Conservation (phyloP, 208 protist genomes). For the Phytomonas sp. region DNA sequence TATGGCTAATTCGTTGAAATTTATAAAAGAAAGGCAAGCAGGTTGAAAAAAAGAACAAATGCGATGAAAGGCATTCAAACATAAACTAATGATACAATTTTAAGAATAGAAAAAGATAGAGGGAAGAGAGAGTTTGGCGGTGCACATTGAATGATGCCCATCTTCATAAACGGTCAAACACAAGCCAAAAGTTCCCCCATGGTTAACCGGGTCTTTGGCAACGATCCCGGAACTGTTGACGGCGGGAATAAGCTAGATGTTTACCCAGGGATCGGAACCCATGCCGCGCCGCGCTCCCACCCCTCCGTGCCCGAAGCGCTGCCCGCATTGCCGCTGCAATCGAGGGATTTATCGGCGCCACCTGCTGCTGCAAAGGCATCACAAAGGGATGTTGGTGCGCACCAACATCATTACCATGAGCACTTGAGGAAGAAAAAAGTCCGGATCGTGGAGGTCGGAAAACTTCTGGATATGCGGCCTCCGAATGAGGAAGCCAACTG, state of each 20-base stretch:
- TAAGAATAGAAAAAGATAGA: conserved; percentile 6
- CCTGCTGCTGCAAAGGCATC: neutral
- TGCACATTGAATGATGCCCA: neutral
- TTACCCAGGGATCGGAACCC: neutral
- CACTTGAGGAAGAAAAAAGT: neutral
- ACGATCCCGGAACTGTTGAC: conserved; percentile 28
- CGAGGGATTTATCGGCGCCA: neutral
- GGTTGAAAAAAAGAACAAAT: conserved; percentile 18
- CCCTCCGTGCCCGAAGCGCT: neutral
- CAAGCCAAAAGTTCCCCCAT: neutral
- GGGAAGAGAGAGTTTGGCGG: neutral
- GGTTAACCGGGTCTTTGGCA: conserved; percentile 7
- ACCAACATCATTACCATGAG: neutral
- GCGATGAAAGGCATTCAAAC: conserved; percentile 7
- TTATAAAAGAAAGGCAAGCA: conserved; percentile 10
- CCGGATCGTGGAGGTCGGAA: neutral
- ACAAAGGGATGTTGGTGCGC: neutral
- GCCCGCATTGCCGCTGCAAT: neutral
- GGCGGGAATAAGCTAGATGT: conserved; percentile 9
- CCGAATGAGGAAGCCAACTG: neutral
- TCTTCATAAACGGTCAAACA: neutral
- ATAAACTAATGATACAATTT: conserved; percentile 9
- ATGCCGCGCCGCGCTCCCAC: neutral
- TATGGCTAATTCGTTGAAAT: neutral
- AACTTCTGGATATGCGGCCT: neutral